Evolutionary conservation across 768 basidiomycete genomes (phyloP).

Genomic region (Mycena kentingensis): DNA sequence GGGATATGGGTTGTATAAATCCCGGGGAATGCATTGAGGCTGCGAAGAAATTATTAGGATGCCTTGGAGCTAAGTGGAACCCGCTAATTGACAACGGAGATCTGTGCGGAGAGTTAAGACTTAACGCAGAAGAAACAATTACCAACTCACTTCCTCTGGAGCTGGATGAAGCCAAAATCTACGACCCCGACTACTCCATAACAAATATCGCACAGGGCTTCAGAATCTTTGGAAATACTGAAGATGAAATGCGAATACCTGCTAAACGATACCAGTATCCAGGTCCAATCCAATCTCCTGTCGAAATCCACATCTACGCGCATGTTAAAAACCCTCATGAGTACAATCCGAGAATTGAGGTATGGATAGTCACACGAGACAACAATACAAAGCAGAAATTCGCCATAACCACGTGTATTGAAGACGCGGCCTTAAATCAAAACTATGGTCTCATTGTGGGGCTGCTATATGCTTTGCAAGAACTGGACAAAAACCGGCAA

Average conservation of each 20-base stretch:
- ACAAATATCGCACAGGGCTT: neutral
- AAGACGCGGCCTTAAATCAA: no score
- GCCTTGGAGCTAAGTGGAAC: constrained; percentile 2
- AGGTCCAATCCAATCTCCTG: neutral
- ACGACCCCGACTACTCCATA: neutral
- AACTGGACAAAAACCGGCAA: no score
- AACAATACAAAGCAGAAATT: no score
- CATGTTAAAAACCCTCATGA: no score
- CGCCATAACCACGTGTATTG: no score
- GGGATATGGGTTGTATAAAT: neutral
- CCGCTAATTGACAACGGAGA: neutral
- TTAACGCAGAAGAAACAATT: neutral
- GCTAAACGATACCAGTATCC: neutral
- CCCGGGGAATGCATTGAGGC: constrained; percentile 4
- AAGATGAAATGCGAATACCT: neutral
- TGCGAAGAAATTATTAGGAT: neutral
- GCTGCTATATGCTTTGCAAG: no score
- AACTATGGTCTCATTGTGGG: no score
- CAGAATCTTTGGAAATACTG: neutral
- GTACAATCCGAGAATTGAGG: no score
- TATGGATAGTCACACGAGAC: no score
- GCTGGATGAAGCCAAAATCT: no score
- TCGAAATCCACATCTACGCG: neutral
- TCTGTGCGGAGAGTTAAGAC: neutral
- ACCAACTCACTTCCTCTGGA: neutral